Conservation (phyloP, 2,329 filamentous ascomycete species). For the Paecilomyces niveus region DNA sequence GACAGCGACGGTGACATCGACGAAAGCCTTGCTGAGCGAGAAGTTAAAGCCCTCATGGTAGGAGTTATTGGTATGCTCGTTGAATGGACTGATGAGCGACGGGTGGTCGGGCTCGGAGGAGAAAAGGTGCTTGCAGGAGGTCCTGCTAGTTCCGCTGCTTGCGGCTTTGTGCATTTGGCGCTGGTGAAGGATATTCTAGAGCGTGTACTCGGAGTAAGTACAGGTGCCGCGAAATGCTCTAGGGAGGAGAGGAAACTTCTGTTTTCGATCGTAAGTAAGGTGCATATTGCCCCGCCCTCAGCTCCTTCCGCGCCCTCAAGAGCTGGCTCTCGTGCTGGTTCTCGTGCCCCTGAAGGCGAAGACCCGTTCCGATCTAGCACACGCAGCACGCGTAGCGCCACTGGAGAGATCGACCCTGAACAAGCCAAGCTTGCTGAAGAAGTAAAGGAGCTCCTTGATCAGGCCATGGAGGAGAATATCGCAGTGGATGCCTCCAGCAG, state of each 20-base stretch:
- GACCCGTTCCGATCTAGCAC: conserved; percentile 16
- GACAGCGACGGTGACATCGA: conserved; percentile 66
- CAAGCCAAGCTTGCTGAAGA: conserved; percentile 48
- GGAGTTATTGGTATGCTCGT: conserved; percentile 73
- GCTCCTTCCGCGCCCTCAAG: conserved; percentile 41
- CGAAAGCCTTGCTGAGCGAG: conserved; percentile 65
- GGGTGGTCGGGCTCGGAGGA: conserved; percentile 58
- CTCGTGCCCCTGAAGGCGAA: conserved; percentile 24
- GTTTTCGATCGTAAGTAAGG: conserved; percentile 70
- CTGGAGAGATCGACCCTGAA: conserved; percentile 40
- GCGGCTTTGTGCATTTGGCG: conserved; percentile 72
- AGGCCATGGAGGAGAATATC: conserved; percentile 44
- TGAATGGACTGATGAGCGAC: conserved; percentile 92
- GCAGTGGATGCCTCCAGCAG: conserved; percentile 36
- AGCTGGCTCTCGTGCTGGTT: conserved; percentile 26
- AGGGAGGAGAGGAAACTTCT: conserved; percentile 80
- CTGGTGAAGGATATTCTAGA: conserved; percentile 73
- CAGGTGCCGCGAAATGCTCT: conserved; percentile 25
- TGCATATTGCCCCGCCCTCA: conserved; percentile 65
- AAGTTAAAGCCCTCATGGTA: conserved; percentile 50
- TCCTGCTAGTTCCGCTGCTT: conserved; percentile 50
- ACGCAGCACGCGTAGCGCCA: conserved; percentile 22
- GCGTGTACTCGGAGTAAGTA: conserved; percentile 51
- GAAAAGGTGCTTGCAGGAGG: conserved; percentile 36
- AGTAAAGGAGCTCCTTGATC: conserved; percentile 52